Evolutionary conservation across 495 filamentous ascomycete genomes (phyloP), one percentile per base, ranked within the genome.

Genomic region (Trichocladium uniseriatum): DNA sequence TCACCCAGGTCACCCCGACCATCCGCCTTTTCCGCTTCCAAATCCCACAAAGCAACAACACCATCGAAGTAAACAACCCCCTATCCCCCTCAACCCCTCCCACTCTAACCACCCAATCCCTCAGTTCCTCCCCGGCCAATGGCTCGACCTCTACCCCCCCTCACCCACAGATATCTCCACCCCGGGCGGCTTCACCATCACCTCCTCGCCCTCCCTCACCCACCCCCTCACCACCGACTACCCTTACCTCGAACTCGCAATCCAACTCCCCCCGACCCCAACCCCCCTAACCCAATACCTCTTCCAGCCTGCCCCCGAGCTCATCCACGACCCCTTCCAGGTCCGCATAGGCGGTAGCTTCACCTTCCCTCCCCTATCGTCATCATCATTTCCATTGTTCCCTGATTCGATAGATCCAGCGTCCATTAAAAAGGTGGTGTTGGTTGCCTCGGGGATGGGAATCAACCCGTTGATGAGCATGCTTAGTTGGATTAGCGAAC

Each of bases 181-280:
- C 63, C 81, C 87, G 2, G 88, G 87, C 7, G 88, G 87, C 5
- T 95, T 91, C 70, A 92, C 86, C 42, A 86, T 94, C 45, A 87
- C 86, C n/a, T 91, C 86, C 2, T 67, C 84, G 0, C 87, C 87
- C 4, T 71, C 69, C 5, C 49, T 54, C 6, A 55, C 64, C 14
- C 42, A 68, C 55, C 49, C 68, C 84, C 50, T 81, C 83, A 2
- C 71, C 28, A 39, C 20, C 16, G 1, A 34, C 14, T 10, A 11
- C 34, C 42, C 38, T 7, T 41, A 59, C 41, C 16, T 64, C 10
- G 61, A 64, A 36, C 61, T 64, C 18, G 61, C 61, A 28, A 57
- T 64, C 54, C 59, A 62, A 31, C 35, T 28, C 24, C 58, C 62
- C 27, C 55, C 62, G n/a, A n/a, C 5, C 1, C 14, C 6, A 65